Evolutionary conservation across 2,329 filamentous ascomycete species (phyloP).

Genomic region (Metarhizium guizhouense): DNA sequence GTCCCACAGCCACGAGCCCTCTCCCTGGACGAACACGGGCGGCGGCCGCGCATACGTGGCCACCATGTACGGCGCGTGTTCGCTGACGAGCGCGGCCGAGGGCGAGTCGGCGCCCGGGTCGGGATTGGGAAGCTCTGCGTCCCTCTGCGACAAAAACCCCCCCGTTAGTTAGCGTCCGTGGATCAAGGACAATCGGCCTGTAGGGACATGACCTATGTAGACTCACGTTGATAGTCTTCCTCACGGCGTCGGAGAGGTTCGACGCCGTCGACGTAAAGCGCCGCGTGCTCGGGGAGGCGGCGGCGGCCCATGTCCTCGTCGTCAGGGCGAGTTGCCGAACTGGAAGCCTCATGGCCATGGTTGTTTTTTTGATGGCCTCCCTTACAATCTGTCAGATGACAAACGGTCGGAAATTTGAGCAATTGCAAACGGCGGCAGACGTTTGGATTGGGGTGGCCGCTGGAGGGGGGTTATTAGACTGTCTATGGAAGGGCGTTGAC

Average conservation of each 20-base stretch:
- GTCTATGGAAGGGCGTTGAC: background rate
- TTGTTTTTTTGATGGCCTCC: no score
- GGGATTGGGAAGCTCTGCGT: conserved; percentile 46
- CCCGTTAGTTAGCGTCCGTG: no score
- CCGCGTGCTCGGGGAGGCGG: conserved; percentile 8
- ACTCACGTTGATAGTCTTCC: conserved; percentile 26
- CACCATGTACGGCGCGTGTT: conserved; percentile 83
- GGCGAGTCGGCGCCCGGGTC: conserved; percentile 67
- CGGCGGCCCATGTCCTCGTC: conserved; percentile 13
- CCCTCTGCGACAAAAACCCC: conserved; percentile 12
- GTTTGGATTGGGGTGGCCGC: background rate
- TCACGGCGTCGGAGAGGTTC: conserved; percentile 24
- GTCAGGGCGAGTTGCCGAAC: conserved; percentile 25
- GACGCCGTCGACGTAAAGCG: conserved; percentile 18
- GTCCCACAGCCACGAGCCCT: conserved; percentile 86
- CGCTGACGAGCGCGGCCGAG: conserved; percentile 64
- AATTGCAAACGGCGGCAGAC: no score
- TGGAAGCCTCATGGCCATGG: conserved; percentile 31
- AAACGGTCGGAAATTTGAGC: no score
- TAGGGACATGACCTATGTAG: no score
- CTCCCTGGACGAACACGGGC: conserved; percentile 80
- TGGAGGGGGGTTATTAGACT: background rate
- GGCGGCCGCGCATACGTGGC: conserved; percentile 87
- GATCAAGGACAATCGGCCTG: no score
- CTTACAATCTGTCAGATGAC: no score